Base-by-base conservation (phyloP, 1,139 yeast species). In the Diutina ranongensis region DNA sequence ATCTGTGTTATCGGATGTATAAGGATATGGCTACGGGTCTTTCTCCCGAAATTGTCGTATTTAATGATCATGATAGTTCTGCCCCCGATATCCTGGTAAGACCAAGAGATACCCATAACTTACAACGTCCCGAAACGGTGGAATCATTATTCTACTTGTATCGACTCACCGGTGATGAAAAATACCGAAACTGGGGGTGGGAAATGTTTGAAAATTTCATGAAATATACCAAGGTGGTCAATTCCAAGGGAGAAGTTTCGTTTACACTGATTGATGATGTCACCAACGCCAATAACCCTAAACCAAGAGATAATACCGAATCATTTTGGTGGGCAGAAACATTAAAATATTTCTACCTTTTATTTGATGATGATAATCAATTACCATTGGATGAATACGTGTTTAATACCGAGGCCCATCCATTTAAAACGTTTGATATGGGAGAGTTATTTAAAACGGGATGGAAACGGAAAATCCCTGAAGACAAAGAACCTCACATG, bases 301-400 rank as follows among this genome's bases (percentile, higher is more conserved):
- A 58, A 32, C 62, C 59, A 52, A 65, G 75, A 47, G 95, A 89
- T 62, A 86, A 86, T 57, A 77, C 86, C 74, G 97, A 89, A 62
- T 82, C 94, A 15, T 87, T 87, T 69, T 89, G 97, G 97, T 69
- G 86, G 49, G 89, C 96, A 0, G 97, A 89, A 61, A 89, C 97
- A 1, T 73, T 89, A 58, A 89, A 89, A 62, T 89, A 89, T 61
- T 70, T 89, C 48, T 88, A 87, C 60, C 67, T 89, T 50, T 68
- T 89, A 53, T 89, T 89, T 62, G 87, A 83, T 54, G 79, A 80
- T 40, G 72, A 72, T 18, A 68, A 73, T 54, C 68, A 69, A 49
- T 60, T 78, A 49, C 80, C 83, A 42, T 67, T 84, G 50, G 80
- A 78, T 45, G 65, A 81, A 49, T 75, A 82, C 49, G 89, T 89